Base-by-base conservation (phyloP, 345 rosid genomes). In the Camelina laxa region DNA sequence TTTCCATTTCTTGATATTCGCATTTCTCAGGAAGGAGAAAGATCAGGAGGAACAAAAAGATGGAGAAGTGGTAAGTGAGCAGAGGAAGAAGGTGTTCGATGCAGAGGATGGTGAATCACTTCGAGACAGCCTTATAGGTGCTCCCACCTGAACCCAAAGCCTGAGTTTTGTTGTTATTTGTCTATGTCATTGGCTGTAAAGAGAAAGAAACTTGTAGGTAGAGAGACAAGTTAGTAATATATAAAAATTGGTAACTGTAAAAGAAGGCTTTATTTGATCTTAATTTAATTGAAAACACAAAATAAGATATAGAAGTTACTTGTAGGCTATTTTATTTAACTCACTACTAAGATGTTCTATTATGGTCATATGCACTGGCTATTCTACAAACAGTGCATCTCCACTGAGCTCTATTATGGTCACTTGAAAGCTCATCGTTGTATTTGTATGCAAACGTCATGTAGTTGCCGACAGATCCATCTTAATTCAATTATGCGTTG, bases 41-140 rank as follows among this genome's bases (percentile, higher is more conserved):
- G 19, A 45, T 45, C 19, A n/a, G 50, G 50, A 45, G 50, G 72
- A 77, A 7, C 55, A 65, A 22, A 54, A 13, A 6, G 7, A 4
- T 24, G 69, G 19, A 49, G 80, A 64, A 47, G 67, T 69, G 66
- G 86, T 65, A 1, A 81, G 83, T 10, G 81, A 51, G 73, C 68
- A 2, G 1, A 19, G 38, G 22, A 6, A 7, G 36, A 62, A 44
- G 67, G 1, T 62, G 9, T 22, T 62, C 6, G 38, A 44, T 62
- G 19, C 16, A 6, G 53, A 42, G 38, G 67, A 62, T 44, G 38
- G 27, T 24, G 50, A 45, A 7, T 15, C 50, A n/a, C 30, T 51
- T 20, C 15, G 30, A 5, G 2, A 5, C 27, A 50, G 14, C 55
- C 27, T 50, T 19, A 20, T 50, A 50, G 30, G 5, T 51, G 24